Evolutionary conservation across 2,329 filamentous ascomycete genomes (phyloP).

Genomic region (Fusarium nematophilum): DNA sequence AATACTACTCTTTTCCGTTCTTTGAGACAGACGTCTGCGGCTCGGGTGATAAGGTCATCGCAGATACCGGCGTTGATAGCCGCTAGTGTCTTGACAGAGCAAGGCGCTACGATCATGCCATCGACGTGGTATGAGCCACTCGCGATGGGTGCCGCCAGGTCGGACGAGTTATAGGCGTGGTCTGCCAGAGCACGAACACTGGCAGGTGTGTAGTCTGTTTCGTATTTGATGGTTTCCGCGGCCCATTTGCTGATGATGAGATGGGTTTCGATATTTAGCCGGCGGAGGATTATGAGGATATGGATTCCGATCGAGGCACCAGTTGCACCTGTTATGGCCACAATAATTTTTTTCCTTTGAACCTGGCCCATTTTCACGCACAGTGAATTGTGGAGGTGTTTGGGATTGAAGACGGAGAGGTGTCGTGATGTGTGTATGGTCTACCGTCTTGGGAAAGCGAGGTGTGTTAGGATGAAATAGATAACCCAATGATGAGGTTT

Average conservation of each 20-base stretch:
- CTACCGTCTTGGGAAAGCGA: no score
- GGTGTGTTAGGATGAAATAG: no score
- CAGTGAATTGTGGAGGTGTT: background rate
- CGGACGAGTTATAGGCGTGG: constrained; percentile 27
- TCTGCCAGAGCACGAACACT: constrained; percentile 26
- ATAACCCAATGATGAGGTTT: no score
- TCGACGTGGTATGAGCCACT: constrained; percentile 41
- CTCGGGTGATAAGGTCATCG: constrained; percentile 58
- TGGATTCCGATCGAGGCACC: constrained; percentile 31
- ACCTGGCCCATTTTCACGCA: constrained; percentile 49
- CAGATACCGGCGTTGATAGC: constrained; percentile 56
- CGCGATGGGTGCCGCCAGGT: constrained; percentile 31
- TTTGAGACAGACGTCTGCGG: constrained; percentile 61
- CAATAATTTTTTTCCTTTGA: constrained; percentile 24
- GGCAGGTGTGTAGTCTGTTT: constrained; percentile 28
- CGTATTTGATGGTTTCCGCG: constrained; percentile 32
- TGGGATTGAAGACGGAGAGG: background rate
- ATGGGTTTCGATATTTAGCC: constrained; percentile 32
- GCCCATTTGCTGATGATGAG: constrained; percentile 37
- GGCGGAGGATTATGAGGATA: constrained; percentile 21
- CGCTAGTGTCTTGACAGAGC: constrained; percentile 61
- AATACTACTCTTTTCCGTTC: constrained; percentile 55
- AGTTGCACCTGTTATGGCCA: constrained; percentile 36
- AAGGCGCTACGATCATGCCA: constrained; percentile 62
- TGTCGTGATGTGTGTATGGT: background rate